Percentiles rank a stretch among this genome's conserved stretches.
phyloP scores from a whole-genome alignment of 1,139 yeast species.

The Kazachstania sp. region DNA sequence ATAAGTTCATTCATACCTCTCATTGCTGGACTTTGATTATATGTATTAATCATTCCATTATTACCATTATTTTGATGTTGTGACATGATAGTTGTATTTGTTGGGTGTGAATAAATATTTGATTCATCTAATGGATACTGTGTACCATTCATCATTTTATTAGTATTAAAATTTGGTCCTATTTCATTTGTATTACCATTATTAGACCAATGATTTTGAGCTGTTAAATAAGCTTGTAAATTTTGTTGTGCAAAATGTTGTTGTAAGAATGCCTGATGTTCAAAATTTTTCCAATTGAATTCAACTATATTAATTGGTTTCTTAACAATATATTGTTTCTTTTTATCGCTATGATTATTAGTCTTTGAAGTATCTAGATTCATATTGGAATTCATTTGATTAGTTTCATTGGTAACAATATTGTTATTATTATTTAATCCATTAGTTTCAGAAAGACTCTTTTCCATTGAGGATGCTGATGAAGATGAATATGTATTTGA shows the following conservation, averaged over 20 bases:
- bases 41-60: background rate
- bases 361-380: background rate
- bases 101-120: background rate
- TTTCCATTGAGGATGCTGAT: background rate
- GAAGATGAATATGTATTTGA: background rate
- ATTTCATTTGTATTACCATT: background rate
- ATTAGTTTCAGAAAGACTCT: background rate
- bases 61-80: background rate
- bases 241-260: conserved; percentile 31
- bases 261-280: conserved; percentile 31
- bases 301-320: conserved; percentile 31
- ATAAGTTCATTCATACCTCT: background rate
- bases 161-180: background rate
- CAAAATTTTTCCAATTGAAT: conserved; percentile 31
- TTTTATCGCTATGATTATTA: background rate
- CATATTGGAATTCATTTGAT: background rate
- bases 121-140: background rate
- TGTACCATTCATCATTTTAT: background rate
- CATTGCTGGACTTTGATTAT: background rate
- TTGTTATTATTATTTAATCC: background rate
- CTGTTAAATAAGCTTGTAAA: conserved; percentile 26
- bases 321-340: conserved; percentile 22
- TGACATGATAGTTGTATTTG: background rate
- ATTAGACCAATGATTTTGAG: conserved; percentile 12
- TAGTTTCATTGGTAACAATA: background rate